Conservation (phyloP, 805 yeast species). For the Candida pseudofarinosa region DNA sequence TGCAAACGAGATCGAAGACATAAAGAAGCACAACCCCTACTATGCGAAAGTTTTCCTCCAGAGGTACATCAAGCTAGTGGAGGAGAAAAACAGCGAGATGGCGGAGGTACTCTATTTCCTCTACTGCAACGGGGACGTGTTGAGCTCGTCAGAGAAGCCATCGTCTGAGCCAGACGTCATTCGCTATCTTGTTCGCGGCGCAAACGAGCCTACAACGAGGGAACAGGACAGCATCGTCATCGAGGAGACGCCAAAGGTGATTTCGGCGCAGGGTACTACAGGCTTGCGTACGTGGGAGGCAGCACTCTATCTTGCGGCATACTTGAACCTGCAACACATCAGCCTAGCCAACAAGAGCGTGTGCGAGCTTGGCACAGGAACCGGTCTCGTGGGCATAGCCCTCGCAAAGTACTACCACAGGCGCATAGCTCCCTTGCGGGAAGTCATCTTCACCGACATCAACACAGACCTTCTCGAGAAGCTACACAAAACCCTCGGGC, state of each 20-base stretch:
- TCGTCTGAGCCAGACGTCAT: constrained; percentile 39
- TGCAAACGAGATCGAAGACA: constrained; percentile 12
- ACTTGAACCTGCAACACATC: constrained; percentile 23
- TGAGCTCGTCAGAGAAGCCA: constrained; percentile 26
- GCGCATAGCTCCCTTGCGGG: constrained; percentile 11
- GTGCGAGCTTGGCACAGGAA: constrained; percentile 84
- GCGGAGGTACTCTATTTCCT: constrained; percentile 42
- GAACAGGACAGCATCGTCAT: constrained; percentile 29
- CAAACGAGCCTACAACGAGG: constrained; percentile 9
- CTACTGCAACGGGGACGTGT: constrained; percentile 27
- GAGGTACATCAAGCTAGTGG: constrained; percentile 33
- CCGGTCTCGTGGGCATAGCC: constrained; percentile 70
- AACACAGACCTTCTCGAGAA: constrained; percentile 51
- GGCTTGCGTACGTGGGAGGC: constrained; percentile 96
- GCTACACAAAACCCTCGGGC: constrained; percentile 38
- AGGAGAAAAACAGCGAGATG: constrained; percentile 25
- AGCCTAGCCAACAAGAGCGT: constrained; percentile 28
- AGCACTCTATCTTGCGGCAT: constrained; percentile 61
- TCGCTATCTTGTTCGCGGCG: constrained; percentile 27
- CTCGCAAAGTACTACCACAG: constrained; percentile 23
- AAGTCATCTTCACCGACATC: constrained; percentile 62
- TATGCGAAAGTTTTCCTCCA: constrained; percentile 48
- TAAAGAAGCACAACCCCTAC: constrained; percentile 41
- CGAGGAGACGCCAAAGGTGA: constrained; percentile 58
- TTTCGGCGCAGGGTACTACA: constrained; percentile 78